These are phyloP conservation scores for Aspergillus nidulans DNA, from an alignment of 495 filamentous ascomycete species.

Conservation along the genomic window DNA sequence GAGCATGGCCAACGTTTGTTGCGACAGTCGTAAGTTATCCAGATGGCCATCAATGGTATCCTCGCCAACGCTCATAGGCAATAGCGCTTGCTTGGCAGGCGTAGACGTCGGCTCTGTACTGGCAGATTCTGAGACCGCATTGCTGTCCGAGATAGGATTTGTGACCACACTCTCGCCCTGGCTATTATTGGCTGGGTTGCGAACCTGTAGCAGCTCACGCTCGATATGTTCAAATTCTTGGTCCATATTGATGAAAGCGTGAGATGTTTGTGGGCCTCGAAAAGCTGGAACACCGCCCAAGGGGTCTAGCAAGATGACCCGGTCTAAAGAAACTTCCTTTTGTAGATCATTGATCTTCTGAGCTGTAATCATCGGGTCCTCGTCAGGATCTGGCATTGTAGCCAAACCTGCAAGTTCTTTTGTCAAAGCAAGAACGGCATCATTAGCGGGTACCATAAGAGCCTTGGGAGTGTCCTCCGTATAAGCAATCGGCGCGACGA, in stretches of 20 bases:
- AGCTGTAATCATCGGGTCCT: conserved; percentile 40
- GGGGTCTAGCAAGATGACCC: conserved; percentile 86
- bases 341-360: conserved; percentile 43
- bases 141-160: conserved; percentile 31
- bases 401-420: conserved; percentile 63
- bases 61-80: conserved; percentile 11
- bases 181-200: conserved; percentile 12
- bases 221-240: conserved; percentile 74
- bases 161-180: conserved; percentile 8
- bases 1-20: conserved; percentile 65
- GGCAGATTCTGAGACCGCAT: conserved; percentile 44
- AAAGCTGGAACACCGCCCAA: conserved; percentile 78
- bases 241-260: conserved; percentile 93
- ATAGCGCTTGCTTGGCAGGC: conserved; percentile 8
- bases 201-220: conserved; percentile 47
- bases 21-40: conserved; percentile 69
- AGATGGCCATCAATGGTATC: conserved; percentile 49
- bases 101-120: conserved; percentile 30
- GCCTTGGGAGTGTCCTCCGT: conserved; percentile 54
- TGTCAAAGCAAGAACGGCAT: conserved; percentile 66
- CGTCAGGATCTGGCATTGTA: conserved; percentile 36
- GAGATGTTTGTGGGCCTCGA: conserved; percentile 60
- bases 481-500: conserved; percentile 69
- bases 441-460: conserved; percentile 55
- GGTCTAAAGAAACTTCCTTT: conserved; percentile 64